Base-by-base conservation (phyloP, 257 asterid species). In the Penstemon newberryi region DNA sequence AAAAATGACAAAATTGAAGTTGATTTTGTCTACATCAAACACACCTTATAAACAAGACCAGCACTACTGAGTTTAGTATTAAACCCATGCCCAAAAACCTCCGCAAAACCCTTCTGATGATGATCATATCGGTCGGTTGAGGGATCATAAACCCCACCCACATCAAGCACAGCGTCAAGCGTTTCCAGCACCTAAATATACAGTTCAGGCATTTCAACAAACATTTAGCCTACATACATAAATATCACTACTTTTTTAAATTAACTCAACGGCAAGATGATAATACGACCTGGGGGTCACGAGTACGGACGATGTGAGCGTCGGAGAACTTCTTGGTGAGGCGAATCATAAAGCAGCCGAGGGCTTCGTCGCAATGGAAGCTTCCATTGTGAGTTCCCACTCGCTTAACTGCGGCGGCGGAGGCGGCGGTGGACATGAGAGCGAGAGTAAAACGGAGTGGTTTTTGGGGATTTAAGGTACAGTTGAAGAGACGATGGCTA, bases 321-420 rank as follows among this genome's bases (percentile, higher is more conserved):
- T 85, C 81, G 63, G 74, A 69, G 70, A 89, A 89, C 70, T 77
- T 85, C 12, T 80, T 66, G 3, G 96, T 86, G 67, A 87, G 96
- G 70, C 98, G 96, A 72, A 92, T 89, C 96, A 92, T 89, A 78
- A 87, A 92, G 88, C 98, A 89, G 60, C 96, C 98, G 9, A 89
- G 96, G 77, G 92, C 98, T 75, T 92, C 98, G 75, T 92, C 98
- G 68, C 98, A 92, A 81, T 89, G 96, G 81, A 92, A 89, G 84
- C 96, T 89, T n/a, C 98, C 96, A 59, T 89, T 80, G 85, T 92
- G 96, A 36, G 98, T 92, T 19, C 98, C 96, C 33, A 92, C 89
- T 61, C 80, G 84, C 76, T 86, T 89, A 7, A 75, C 71, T 65
- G 84, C 69, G 56, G 83, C 64, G 60, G 84, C 33, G 33, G 33